Evolutionary conservation across 2,329 filamentous ascomycete species (phyloP), one percentile per base, ranked within the genome.

Genomic region (Aspergillus arachidicola): DNA sequence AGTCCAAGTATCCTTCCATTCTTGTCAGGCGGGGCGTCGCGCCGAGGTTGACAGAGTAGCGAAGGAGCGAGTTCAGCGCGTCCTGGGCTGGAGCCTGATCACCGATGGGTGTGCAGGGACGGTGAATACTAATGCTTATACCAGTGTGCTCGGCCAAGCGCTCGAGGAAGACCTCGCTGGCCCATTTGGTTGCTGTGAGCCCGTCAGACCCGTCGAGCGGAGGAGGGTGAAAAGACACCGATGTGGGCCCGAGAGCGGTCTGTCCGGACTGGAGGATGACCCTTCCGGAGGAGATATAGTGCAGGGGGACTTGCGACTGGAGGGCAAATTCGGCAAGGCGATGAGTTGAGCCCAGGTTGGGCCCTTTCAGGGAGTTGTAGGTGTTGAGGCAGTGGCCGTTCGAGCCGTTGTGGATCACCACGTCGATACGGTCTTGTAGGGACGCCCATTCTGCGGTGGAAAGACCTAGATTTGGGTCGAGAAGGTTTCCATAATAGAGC

Each of bases 271-370:
- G 43, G 2, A 51, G 58, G n/a, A 54, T 51, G 34, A 60, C 45
- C 4, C 61, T 23, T 14, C 34, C 26, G 6, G 61, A 63, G 16
- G 61, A 63, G 11, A 63, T 53, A 16, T 60, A 60, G 45, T 60
- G 61, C 7, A 63, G 9, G 26, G 61, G 58, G 11, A 48, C 28
- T 4, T 43, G 53, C 0, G 41, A 23, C 11, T 38, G 46, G 2
- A 53, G 23, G 32, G 53, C 45, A 23, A 63, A 43, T 10, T 26
- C 11, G 34, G 61, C 61, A 16, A 60, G 57, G 16, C 19, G 14
- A 50, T 57, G 30, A 21, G 59, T 61, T 14, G 45, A 57, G 9
- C 19, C 23, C 19, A 61, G 19, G 23, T 61, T 61, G 1, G 59
- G 59, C 6, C 12, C 19, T 12, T 46, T 41, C 32, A 63, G 21